Evolutionary conservation across 768 basidiomycete genomes (phyloP), one percentile per base, ranked within the genome.

Genomic region (Pleurotus pulmonarius): DNA sequence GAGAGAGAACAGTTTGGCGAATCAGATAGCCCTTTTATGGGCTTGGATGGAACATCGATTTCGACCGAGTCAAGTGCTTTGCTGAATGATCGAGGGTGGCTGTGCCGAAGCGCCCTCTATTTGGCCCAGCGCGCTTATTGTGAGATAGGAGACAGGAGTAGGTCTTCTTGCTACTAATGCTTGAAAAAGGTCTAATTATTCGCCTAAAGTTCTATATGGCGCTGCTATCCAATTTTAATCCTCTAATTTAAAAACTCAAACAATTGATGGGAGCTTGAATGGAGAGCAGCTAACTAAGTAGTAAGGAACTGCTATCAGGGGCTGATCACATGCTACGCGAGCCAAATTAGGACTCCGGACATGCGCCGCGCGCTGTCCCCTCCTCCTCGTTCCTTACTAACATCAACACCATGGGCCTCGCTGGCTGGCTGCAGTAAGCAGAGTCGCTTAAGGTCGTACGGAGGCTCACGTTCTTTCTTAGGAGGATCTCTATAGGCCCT

Each of bases 11-110:
- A 57, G 46, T 49, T 47, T 60, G 49, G 58, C 63, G 61, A 57
- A 15, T 46, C 58, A 56, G 55, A 55, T 46, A 59, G 56, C 58
- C 59, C 56, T 61, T 44, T 60, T 58, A 54, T 54, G 56, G 59
- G 48, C 22, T 9, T 53, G 57, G 25, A 45, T 49, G 40, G 44
- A 44, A 46, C 43, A 46, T 40, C 46, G 22, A n/a, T 56, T 34
- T 34, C 58, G 59, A 60, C 59, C 44, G 46, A 60, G 46, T n/a
- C 29, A 34, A 34, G 29, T 34, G 29, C 26, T 15, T 44, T 13
- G 41, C 16, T 25, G 49, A n/a, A 44, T n/a, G n/a, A 20, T 22
- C 20, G 41, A 44, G 41, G n/a, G 41, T 44, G 41, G 41, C 41
- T 44, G 41, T 16, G 41, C 41, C 29, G 29, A 34, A 34, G 29